Evolutionary conservation across 257 asterid species (phyloP).

Genomic region (Apocynum venetum): DNA sequence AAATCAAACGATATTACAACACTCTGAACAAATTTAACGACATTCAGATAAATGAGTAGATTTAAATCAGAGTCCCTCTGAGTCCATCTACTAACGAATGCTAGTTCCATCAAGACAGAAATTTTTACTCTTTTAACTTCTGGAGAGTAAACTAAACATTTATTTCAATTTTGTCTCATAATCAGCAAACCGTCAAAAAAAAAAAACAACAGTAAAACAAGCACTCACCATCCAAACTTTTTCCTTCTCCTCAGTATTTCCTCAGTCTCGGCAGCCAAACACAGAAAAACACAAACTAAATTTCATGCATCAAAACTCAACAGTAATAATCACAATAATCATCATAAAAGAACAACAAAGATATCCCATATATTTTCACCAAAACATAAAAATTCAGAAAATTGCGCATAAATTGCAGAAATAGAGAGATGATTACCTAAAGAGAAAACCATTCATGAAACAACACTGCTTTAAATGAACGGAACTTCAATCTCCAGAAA

Average conservation of each 20-base stretch:
- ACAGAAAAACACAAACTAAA: conserved; percentile 16
- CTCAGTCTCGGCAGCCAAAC: conserved; percentile 10
- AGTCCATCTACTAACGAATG: background rate
- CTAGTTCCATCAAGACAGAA: background rate
- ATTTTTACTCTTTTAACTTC: background rate
- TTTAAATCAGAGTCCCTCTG: background rate
- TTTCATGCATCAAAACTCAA: conserved; percentile 22
- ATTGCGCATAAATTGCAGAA: background rate
- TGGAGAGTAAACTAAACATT: background rate
- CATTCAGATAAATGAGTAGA: background rate
- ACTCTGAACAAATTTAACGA: background rate
- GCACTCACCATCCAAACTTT: conserved; percentile 14
- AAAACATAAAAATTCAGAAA: background rate
- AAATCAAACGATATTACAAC: background rate
- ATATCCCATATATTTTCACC: background rate
- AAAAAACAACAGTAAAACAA: background rate
- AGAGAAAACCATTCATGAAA: conserved; percentile 8
- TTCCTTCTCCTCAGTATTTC: conserved; percentile 12
- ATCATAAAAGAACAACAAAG: background rate
- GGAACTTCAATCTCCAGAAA: background rate
- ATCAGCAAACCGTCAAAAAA: background rate
- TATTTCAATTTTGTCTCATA: background rate
- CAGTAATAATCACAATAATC: background rate
- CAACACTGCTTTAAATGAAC: background rate
- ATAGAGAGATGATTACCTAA: conserved; percentile 15